A percentile compares a stretch with the other conserved stretches of the same genome.
phyloP scores from a whole-genome alignment of 163 green algal genomes.

The Volvox carteri region DNA sequence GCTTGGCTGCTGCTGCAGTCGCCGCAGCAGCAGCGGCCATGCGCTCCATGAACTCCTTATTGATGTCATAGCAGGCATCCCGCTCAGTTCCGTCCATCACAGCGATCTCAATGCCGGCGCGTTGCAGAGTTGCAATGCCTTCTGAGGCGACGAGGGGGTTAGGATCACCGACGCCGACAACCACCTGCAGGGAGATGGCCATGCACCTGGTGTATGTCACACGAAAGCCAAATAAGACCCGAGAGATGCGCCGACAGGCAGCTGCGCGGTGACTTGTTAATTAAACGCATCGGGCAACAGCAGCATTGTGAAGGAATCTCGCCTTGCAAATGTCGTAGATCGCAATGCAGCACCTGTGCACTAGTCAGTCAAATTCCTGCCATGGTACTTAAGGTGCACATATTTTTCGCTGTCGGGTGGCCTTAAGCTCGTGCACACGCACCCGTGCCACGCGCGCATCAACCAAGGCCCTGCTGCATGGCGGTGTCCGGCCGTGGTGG shows the following conservation, averaged over 20 bases:
- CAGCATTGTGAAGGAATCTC: no score
- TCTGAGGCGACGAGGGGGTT: slow-evolving; percentile 94
- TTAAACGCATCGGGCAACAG: no score
- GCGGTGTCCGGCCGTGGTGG: slow-evolving; percentile 96
- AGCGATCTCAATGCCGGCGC: slow-evolving; percentile 88
- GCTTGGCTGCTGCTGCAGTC: neutral
- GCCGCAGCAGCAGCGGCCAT: slow-evolving; percentile 76
- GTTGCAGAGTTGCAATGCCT: slow-evolving; percentile 87
- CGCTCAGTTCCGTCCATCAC: slow-evolving; percentile 75
- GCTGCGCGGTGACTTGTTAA: no score
- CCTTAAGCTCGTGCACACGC: no score
- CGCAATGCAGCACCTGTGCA: no score
- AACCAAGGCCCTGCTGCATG: slow-evolving; percentile 94
- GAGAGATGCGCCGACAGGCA: no score
- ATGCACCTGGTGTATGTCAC: neutral
- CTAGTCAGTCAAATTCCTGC: no score
- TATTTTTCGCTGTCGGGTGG: no score
- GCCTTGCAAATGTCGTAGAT: no score
- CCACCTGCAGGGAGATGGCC: slow-evolving; percentile 73
- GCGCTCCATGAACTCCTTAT: slow-evolving; percentile 92
- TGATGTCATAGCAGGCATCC: slow-evolving; percentile 82
- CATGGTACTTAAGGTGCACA: no score
- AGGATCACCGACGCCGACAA: slow-evolving; percentile 94
- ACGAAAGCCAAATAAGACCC: no score
- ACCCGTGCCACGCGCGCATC: slow-evolving; percentile 89